Base-by-base conservation (phyloP, 2,329 filamentous ascomycete genomes). In the Apiospora aurea region DNA sequence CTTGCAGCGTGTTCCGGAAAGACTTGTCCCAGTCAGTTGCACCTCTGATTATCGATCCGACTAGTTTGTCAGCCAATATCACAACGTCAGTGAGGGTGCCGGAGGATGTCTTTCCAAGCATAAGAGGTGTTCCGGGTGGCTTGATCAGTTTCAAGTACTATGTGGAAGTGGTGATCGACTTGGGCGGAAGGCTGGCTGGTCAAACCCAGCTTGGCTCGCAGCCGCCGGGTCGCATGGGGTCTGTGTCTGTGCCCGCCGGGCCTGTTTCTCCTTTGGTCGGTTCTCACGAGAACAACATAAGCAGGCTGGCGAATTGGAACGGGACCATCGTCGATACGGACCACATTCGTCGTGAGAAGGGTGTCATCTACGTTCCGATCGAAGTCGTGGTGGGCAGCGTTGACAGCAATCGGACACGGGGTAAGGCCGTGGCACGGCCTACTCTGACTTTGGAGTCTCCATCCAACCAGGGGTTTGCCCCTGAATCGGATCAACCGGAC, bases 81-180 rank as follows among this genome's bases (percentile, higher is more conserved):
- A 96, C 92, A 21, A 93, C 95, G 4, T 93, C 93, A 3, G 90
- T 99, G 21, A 91, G 94, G 76, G 90, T 98, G 2, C 96, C 96
- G 0, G 94, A 97, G 74, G 94, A 97, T 78, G 91, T 91, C 0
- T 98, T 98, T 76, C 96, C 96, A 0, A 97, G 95, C 2, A 98
- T 98, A 74, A 91, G 91, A 41, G 92, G 92, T 71, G 94, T 98
- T 0, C 96, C 96, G 0, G 95, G 96, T 4, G 92, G 94, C 46
- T 96, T 98, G 91, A 96, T 99, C 75, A 95, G 92, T 77, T 98
- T 99, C 85, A 94, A 92, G 76, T 98, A 99, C 79, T 94, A 95
- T 76, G 88, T 98, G 26, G 96, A 99, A 81, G 94, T 98, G 2
- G 92, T 98, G 41, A 90, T 98, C 29, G 96, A 99, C 79, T 87